Conservation (phyloP, 2,329 filamentous ascomycete genomes). For the Claviceps quebecensis region DNA sequence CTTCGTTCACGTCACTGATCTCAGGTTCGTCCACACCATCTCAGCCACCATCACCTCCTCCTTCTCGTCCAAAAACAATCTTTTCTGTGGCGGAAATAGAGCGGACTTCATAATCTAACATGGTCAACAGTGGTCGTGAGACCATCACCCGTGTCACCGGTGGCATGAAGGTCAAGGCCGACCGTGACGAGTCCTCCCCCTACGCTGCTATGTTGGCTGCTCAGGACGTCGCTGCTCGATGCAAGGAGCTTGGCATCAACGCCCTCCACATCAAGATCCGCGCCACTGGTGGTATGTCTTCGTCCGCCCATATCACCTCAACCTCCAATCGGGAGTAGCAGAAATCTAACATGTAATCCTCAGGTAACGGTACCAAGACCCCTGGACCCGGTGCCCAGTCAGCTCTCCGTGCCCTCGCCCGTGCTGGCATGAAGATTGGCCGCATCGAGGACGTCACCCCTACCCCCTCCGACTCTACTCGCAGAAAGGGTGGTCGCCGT, state of each 20-base stretch:
- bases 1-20: conserved; percentile 99
- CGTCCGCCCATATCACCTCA: neutral
- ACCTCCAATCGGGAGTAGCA: too few relatives aligned
- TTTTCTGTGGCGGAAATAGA: neutral
- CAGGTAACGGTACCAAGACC: conserved; percentile 98
- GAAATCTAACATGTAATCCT: neutral
- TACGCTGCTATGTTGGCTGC: conserved; percentile 99
- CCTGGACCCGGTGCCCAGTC: conserved; percentile 98
- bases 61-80: too few relatives aligned
- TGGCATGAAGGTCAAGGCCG: conserved; percentile 99
- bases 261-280: conserved; percentile 99
- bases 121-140: conserved; percentile 75
- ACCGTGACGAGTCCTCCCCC: conserved; percentile 98
- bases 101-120: conserved; percentile 2
- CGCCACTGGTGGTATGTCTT: conserved; percentile 77
- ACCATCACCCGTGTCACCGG: conserved; percentile 99
- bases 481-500: conserved; percentile 99
- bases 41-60: neutral
- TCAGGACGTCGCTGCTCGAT: conserved; percentile 87
- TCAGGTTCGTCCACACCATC: conserved; percentile 49
- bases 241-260: conserved; percentile 61
- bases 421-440: conserved; percentile 99
- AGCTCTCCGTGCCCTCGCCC: conserved; percentile 93
- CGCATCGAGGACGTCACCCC: conserved; percentile 99
- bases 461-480: conserved; percentile 96